Percentiles rank a stretch among this genome's conserved stretches.
Conservation (phyloP, 495 filamentous ascomycete genomes). For the Podospora sp. region DNA sequence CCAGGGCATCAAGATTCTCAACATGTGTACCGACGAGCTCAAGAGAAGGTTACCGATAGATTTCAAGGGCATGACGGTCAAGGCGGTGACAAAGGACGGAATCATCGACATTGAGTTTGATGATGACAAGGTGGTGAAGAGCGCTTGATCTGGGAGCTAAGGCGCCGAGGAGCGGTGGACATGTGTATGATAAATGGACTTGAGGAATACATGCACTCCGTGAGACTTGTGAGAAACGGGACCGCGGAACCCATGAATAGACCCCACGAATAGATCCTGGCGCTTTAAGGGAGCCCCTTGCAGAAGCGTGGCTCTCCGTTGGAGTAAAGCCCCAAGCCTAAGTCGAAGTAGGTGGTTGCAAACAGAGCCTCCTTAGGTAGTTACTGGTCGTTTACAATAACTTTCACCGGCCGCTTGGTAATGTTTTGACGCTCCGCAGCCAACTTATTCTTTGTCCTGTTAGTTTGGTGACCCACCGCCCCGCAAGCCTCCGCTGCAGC, state of each 20-base stretch:
- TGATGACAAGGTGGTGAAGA: conserved; percentile 71
- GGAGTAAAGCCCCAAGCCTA: neutral
- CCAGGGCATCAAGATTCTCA: conserved; percentile 84
- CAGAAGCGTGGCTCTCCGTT: neutral
- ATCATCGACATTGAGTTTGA: conserved; percentile 78
- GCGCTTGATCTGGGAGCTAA: conserved; percentile 50
- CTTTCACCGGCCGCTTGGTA: neutral
- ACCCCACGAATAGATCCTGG: neutral
- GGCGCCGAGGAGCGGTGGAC: conserved; percentile 7
- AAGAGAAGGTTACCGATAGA: conserved; percentile 95
- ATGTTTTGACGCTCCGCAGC: neutral
- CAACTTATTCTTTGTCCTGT: conserved; percentile 3
- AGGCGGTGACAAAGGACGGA: conserved; percentile 91
- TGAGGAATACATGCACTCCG: conserved; percentile 20
- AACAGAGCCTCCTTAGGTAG: neutral
- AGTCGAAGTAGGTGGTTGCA: too few species aligned
- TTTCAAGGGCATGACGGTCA: conserved; percentile 94
- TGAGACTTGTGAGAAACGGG: neutral
- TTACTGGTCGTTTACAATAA: neutral
- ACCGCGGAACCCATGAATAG: neutral
- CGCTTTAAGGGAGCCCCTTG: neutral
- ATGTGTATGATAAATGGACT: conserved; percentile 37
- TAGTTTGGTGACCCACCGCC: neutral
- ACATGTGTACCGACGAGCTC: conserved; percentile 94
- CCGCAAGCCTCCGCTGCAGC: neutral